Percentiles rank a stretch among this genome's conserved stretches.
Evolutionary conservation across 2,329 filamentous ascomycete species (phyloP).

Genomic region (Fusarium globosum): DNA sequence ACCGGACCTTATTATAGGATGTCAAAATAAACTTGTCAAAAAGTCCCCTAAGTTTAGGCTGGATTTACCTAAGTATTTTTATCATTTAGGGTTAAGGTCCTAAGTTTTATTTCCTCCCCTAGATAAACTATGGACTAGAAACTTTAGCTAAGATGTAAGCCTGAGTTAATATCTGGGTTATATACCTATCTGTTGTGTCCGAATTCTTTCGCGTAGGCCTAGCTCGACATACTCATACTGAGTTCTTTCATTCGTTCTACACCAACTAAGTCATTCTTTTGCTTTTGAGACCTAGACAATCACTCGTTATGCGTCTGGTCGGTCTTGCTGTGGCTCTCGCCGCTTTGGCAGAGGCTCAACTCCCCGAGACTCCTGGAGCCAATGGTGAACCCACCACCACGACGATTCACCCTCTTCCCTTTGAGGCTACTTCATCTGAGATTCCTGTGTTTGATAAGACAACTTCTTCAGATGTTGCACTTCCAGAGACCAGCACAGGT

Average conservation of each 20-base stretch:
- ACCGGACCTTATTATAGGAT: no score
- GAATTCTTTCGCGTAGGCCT: neutral
- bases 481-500: neutral
- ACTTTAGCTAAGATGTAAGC: no score
- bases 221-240: neutral
- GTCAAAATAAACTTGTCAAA: no score
- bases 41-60: no score
- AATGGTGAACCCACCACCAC: neutral
- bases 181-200: neutral
- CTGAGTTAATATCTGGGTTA: neutral
- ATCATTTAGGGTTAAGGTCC: no score
- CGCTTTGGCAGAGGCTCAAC: neutral
- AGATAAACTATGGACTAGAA: no score
- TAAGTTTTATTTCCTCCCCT: no score
- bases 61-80: no score
- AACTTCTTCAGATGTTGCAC: neutral
- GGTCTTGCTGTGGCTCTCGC: neutral
- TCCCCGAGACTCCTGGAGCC: neutral
- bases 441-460: neutral
- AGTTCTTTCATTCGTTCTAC: neutral
- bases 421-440: neutral
- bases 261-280: slow-evolving; percentile 5
- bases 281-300: neutral
- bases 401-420: neutral
- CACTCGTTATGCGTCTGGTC: slow-evolving; percentile 14